These are phyloP conservation scores for Suhomyces bolitotheri DNA, from an alignment of 1,139 yeast species.

Conservation along the genomic window DNA sequence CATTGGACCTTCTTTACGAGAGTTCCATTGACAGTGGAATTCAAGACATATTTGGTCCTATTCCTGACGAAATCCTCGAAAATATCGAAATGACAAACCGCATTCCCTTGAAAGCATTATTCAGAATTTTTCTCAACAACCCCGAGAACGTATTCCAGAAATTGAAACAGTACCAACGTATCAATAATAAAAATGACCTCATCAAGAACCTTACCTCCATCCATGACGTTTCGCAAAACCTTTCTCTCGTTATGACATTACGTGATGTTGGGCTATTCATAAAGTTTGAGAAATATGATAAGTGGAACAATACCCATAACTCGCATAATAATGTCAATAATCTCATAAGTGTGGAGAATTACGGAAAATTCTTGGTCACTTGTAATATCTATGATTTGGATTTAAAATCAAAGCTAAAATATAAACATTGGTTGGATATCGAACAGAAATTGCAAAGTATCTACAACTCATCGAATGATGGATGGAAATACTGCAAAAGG, in stretches of 20 bases:
- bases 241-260: slow-evolving; percentile 53
- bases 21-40: slow-evolving; percentile 37
- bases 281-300: slow-evolving; percentile 39
- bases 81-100: slow-evolving; percentile 20
- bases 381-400: slow-evolving; percentile 49
- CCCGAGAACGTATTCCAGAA: slow-evolving; percentile 41
- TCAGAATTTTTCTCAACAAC: slow-evolving; percentile 29
- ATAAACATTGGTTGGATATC: slow-evolving; percentile 44
- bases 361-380: slow-evolving; percentile 34
- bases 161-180: slow-evolving; percentile 38
- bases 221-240: slow-evolving; percentile 45
- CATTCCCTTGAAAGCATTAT: slow-evolving; percentile 33
- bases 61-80: slow-evolving; percentile 25
- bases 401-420: slow-evolving; percentile 42
- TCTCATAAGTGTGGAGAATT: slow-evolving; percentile 27
- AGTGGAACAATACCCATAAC: slow-evolving; percentile 31
- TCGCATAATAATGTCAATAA: slow-evolving; percentile 38
- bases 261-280: slow-evolving; percentile 56
- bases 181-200: slow-evolving; percentile 36
- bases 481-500: slow-evolving; percentile 39
- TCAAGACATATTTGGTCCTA: slow-evolving; percentile 33
- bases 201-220: slow-evolving; percentile 36
- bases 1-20: slow-evolving; percentile 40
- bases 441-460: slow-evolving; percentile 37
- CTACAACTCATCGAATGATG: slow-evolving; percentile 37